Base-by-base conservation (phyloP, 2,329 filamentous ascomycete genomes). In the Xylaria sp. region DNA sequence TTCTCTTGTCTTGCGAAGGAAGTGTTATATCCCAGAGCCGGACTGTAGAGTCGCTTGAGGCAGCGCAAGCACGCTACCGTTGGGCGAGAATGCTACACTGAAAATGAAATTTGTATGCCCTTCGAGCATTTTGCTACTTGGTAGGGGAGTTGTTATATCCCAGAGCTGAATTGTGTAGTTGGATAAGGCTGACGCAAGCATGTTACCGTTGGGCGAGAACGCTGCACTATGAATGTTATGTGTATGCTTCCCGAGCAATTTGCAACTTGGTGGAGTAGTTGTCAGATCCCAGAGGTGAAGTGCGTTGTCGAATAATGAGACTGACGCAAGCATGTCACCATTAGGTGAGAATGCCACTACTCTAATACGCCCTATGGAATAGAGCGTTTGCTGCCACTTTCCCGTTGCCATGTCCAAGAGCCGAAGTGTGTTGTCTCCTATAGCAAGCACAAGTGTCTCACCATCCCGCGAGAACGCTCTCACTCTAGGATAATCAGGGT, bases 391-490 rank as follows among this genome's bases (percentile, higher is more conserved):
- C 3, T 8, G 25, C 29, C n/a, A 21, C 25, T 12, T n/a, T 8
- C 42, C 37, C 23, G 44, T 50, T 23, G 27, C 29, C 1, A 18
- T 2, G 37, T 60, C 44, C 58, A 42, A 60, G 48, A 60, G 16
- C 29, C 37, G 16, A 27, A 50, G n/a, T 1, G 35, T 54, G 1
- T 12, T 5, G 23, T 60, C 57, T 0, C 5, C 1, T 54, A 47
- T 60, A 23, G 8, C 35, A 6, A 37, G 37, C 2, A 21, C 55
- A 21, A 65, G 55, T 12, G 23, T 44, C 2, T 3, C 37, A 16
- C 18, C 23, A 25, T 60, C n/a, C 1, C 32, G 55, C 4, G 63
- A 44, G 21, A 53, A 65, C 3, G 27, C 48, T 32, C 53, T n/a
- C 21, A 37, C 4, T 4, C 4, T 4, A 32, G 29, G 29, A 32